Evolutionary conservation across 2,329 filamentous ascomycete species (phyloP), one percentile per base, ranked within the genome.

Genomic region (Epichloe uncinata): DNA sequence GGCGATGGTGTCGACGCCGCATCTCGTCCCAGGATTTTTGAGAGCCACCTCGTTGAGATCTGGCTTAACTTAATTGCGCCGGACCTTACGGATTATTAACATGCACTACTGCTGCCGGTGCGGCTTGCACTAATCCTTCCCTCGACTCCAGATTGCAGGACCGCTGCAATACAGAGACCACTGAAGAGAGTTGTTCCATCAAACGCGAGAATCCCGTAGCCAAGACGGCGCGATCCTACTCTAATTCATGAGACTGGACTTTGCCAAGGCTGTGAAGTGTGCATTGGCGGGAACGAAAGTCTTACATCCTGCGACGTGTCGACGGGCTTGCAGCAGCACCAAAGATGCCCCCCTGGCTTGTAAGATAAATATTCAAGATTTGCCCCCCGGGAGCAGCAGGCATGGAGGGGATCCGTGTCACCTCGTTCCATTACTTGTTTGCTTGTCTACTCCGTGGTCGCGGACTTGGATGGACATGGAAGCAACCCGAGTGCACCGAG

Each of bases 401-500:
- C 42, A 43, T 30, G 16, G 20, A 6, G 18, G 7, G 22, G 16
- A 16, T 30, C 42, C 22, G 12, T 43, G 42, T 43, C 20, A 26
- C 42, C n/a, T n/a, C 43, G n/a, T 45, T 36, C 30, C 8, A 30
- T 30, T 11, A 11, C 30, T 30, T 30, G 30, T 11, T 30, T 37
- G 16, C 33, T 45, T 4, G n/a, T 43, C 42, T 34, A 15, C 46
- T 42, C 37, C 38, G 46, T 43, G 30, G 18, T 16, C 40, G 18
- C 47, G 47, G 47, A 42, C 38, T 18, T 42, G 47, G 20, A 7
- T 42, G 47, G 38, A 47, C 43, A 30, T 47, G 42, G 20, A 42
- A 41, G 46, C 37, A 42, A 20, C n/a, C 38, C 20, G 20, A 30
- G 22, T 8, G 12, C 26, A 20, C 5, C 18, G 15, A 33, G 18